These are phyloP conservation scores for Suhomyces sp. DNA, from an alignment of 805 yeast species.

Conservation along the genomic window DNA sequence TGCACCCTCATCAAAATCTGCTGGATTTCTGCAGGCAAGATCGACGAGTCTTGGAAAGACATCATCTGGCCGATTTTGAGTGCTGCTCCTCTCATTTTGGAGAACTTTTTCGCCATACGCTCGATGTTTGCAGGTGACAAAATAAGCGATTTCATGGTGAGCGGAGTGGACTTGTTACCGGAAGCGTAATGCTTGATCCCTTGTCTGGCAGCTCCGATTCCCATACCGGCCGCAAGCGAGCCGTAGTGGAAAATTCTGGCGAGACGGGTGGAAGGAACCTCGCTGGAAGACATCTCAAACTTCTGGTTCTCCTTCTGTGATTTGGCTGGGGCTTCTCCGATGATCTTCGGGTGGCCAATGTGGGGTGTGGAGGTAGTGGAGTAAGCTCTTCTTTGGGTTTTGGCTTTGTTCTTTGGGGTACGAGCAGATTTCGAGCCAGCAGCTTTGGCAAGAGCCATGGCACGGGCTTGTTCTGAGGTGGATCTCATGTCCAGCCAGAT, in stretches of 20 bases:
- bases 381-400: not conserved
- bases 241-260: constrained; percentile 93
- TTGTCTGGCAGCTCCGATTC: constrained; percentile 77
- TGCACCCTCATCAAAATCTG: constrained; percentile 80
- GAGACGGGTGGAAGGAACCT: constrained; percentile 85
- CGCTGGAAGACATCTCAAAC: constrained; percentile 40
- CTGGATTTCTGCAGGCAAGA: constrained; percentile 82
- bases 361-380: constrained; percentile 4
- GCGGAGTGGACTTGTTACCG: constrained; percentile 42
- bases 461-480: constrained; percentile 6
- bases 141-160: constrained; percentile 55
- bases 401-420: constrained; percentile 3
- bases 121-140: constrained; percentile 83
- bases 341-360: constrained; percentile 1
- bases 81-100: constrained; percentile 99
- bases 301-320: constrained; percentile 4
- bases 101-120: constrained; percentile 79
- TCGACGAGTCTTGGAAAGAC: constrained; percentile 87
- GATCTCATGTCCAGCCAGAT: constrained; percentile 22
- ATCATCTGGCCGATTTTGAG: constrained; percentile 95
- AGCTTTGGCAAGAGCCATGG: not conserved
- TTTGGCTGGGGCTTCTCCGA: constrained; percentile 4
- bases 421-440: too few species aligned
- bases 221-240: constrained; percentile 85
- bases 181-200: constrained; percentile 65